Evolutionary conservation across 495 filamentous ascomycete species (phyloP).

Genomic region (Penicillium riverlandense): DNA sequence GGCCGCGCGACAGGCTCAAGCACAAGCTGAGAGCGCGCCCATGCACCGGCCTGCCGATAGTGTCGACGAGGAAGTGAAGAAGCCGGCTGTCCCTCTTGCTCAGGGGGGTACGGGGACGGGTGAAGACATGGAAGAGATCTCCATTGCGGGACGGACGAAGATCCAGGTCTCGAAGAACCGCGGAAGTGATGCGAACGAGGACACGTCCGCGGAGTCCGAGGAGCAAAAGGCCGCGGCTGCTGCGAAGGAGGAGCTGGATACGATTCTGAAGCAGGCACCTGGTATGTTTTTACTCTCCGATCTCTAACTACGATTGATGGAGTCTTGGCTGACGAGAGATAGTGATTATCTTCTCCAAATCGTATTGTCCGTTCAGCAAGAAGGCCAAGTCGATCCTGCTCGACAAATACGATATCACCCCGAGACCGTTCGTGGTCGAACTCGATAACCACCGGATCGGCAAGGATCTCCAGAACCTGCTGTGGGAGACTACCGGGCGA

Average conservation of each 20-base stretch:
- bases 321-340: no score
- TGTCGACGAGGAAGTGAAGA: constrained; percentile 28
- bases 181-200: background rate
- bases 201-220: constrained; percentile 16
- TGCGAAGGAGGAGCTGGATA: constrained; percentile 54
- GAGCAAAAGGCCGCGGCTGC: constrained; percentile 8
- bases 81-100: constrained; percentile 36
- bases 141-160: constrained; percentile 63
- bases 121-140: constrained; percentile 36
- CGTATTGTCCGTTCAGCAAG: constrained; percentile 79
- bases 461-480: constrained; percentile 54
- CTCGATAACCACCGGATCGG: constrained; percentile 78
- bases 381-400: constrained; percentile 78
- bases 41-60: background rate
- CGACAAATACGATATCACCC: constrained; percentile 73
- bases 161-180: constrained; percentile 37
- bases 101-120: constrained; percentile 10
- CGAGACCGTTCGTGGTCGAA: constrained; percentile 82
- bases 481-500: constrained; percentile 68
- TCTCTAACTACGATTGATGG: background rate
- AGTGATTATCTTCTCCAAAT: constrained; percentile 96
- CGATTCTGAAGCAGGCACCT: constrained; percentile 72
- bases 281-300: constrained; percentile 43
- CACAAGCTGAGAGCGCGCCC: constrained; percentile 46
- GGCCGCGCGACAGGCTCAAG: constrained; percentile 18